Conservation (phyloP, 2,329 filamentous ascomycete genomes). For the Aphanocladium album region DNA sequence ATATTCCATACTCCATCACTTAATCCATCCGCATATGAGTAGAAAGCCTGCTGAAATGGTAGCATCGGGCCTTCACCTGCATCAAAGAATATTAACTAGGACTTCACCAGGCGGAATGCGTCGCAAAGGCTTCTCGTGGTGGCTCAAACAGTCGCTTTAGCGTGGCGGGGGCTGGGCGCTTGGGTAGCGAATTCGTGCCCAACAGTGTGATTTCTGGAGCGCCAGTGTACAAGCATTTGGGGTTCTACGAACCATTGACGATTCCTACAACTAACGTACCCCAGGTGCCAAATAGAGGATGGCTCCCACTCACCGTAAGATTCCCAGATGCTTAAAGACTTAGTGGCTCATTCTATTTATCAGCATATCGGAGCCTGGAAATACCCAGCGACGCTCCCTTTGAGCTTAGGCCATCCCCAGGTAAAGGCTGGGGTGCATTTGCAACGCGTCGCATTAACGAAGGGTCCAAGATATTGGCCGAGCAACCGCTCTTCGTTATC, state of each 20-base stretch:
- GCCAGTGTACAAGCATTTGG: not conserved
- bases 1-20: too few relatives aligned
- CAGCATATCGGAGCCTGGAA: not conserved
- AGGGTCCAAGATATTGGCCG: not conserved
- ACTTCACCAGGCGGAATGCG: too few relatives aligned
- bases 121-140: too few relatives aligned
- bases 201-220: not conserved
- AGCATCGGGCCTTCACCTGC: too few relatives aligned
- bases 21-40: too few relatives aligned
- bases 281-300: not conserved
- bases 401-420: not conserved
- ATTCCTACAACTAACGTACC: not conserved
- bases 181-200: not conserved
- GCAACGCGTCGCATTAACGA: not conserved
- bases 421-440: not conserved
- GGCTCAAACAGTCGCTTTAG: too few relatives aligned
- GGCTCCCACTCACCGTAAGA: not conserved
- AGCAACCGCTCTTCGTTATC: not conserved
- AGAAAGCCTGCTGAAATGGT: too few relatives aligned
- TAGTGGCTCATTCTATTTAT: not conserved
- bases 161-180: not conserved
- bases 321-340: not conserved
- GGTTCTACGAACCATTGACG: not conserved
- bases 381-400: not conserved
- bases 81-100: too few relatives aligned